Evolutionary conservation across 1,284 basidiomycete genomes (phyloP).

Genomic region (Trichosporon coremiiforme): DNA sequence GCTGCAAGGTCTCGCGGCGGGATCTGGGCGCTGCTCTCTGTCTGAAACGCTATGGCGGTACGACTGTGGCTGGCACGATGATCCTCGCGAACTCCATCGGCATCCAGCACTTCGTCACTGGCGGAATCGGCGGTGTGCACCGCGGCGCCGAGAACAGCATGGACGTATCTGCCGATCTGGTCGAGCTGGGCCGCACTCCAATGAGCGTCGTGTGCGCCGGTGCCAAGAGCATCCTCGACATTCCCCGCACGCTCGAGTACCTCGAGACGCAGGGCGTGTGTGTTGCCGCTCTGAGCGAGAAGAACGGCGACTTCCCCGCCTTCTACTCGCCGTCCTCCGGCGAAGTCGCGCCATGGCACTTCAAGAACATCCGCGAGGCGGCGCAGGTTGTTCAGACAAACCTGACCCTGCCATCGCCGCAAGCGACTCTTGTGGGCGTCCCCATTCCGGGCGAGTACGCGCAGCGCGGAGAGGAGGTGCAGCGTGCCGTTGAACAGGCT

Average conservation of each 20-base stretch:
- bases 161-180: conserved; percentile 91
- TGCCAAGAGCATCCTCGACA: conserved; percentile 93
- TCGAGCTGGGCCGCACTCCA: conserved; percentile 73
- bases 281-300: conserved; percentile 75
- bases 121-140: conserved; percentile 72
- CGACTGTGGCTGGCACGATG: conserved; percentile 87
- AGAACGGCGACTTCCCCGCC: conserved; percentile 80
- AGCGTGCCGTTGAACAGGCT: conserved; percentile 80
- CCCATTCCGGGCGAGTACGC: conserved; percentile 84
- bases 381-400: conserved; percentile 41
- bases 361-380: conserved; percentile 28
- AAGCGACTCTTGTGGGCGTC: conserved; percentile 72
- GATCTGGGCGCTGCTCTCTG: conserved; percentile 81
- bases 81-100: conserved; percentile 78
- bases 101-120: conserved; percentile 67
- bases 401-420: conserved; percentile 49
- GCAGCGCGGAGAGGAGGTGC: conserved; percentile 68
- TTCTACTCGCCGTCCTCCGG: conserved; percentile 89
- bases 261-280: conserved; percentile 96
- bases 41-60: conserved; percentile 73
- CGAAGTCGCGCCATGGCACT: conserved; percentile 52
- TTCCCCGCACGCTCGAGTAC: conserved; percentile 88
- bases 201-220: conserved; percentile 92
- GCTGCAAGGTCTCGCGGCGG: conserved; percentile 79
- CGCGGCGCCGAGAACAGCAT: conserved; percentile 85